These are phyloP conservation scores for Casaregolazyma lundiana DNA, from an alignment of 1,139 yeast species.

Conservation along the genomic window DNA sequence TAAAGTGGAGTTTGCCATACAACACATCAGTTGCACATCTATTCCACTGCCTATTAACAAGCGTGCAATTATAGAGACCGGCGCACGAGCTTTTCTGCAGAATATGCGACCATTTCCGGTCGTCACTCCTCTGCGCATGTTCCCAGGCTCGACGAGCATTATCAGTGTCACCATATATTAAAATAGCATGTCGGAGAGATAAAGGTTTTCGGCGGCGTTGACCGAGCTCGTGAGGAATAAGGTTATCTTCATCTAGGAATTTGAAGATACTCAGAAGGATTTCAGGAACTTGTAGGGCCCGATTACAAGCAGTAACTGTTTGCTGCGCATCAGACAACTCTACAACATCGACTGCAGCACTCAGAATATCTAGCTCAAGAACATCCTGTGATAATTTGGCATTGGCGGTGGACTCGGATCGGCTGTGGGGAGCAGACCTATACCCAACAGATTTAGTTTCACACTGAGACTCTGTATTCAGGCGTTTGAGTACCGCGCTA, in stretches of 20 bases:
- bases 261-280: slow-evolving; percentile 58
- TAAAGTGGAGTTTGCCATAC: slow-evolving; percentile 52
- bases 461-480: not conserved
- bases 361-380: slow-evolving; percentile 9
- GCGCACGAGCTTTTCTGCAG: slow-evolving; percentile 11
- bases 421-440: not conserved
- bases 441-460: not conserved
- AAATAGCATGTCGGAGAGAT: slow-evolving; percentile 56
- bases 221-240: slow-evolving; percentile 54
- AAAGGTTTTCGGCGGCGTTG: slow-evolving; percentile 64
- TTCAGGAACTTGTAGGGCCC: slow-evolving; percentile 73
- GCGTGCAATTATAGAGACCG: slow-evolving; percentile 54
- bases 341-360: not conserved
- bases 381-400: slow-evolving; percentile 5
- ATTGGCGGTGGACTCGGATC: not conserved
- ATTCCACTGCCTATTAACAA: slow-evolving; percentile 66
- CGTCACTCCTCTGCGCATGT: slow-evolving; percentile 26
- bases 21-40: slow-evolving; percentile 52
- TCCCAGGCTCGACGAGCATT: slow-evolving; percentile 52
- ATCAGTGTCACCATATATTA: slow-evolving; percentile 51
- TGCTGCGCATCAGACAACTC: not conserved
- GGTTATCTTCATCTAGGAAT: slow-evolving; percentile 49
- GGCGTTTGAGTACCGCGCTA: slow-evolving; percentile 5
- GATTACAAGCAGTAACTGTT: slow-evolving; percentile 29
- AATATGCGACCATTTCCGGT: slow-evolving; percentile 8